A percentile compares a stretch with the other conserved stretches of the same genome.
Evolutionary conservation across 805 yeast genomes (phyloP).

Genomic region (Kuraishia piskuri): DNA sequence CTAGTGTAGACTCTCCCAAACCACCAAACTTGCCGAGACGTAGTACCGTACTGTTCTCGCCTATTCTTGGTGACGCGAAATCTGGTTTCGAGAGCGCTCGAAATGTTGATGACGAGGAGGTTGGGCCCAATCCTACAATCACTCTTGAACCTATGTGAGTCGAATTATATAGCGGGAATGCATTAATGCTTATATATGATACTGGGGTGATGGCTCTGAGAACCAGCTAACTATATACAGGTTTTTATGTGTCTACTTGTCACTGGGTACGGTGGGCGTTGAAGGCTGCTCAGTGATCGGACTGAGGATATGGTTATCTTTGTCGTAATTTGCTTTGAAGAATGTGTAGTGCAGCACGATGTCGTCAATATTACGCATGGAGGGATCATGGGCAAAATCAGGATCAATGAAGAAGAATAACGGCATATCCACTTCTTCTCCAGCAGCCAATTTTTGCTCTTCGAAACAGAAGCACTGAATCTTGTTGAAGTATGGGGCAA

Average conservation of each 20-base stretch:
- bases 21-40: not conserved
- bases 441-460: conserved; percentile 88
- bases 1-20: not conserved
- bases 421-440: conserved; percentile 99
- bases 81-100: not conserved
- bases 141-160: not conserved
- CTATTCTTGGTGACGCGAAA: not conserved
- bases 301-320: not conserved
- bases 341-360: conserved; percentile 88
- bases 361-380: conserved; percentile 85
- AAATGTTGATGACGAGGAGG: not conserved
- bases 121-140: not conserved
- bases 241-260: not conserved
- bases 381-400: conserved; percentile 87
- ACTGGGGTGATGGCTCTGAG: not conserved
- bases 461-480: conserved; percentile 98
- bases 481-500: conserved; percentile 92
- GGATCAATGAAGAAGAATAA: conserved; percentile 96
- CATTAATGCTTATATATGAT: not conserved
- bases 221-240: not conserved
- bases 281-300: not conserved
- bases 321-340: conserved; percentile 48
- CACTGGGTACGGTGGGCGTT: not conserved
- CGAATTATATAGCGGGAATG: not conserved
- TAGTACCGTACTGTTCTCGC: not conserved